Evolutionary conservation across 257 asterid genomes (phyloP), one percentile per base, ranked within the genome.

Genomic region (Asclepias syriaca): DNA sequence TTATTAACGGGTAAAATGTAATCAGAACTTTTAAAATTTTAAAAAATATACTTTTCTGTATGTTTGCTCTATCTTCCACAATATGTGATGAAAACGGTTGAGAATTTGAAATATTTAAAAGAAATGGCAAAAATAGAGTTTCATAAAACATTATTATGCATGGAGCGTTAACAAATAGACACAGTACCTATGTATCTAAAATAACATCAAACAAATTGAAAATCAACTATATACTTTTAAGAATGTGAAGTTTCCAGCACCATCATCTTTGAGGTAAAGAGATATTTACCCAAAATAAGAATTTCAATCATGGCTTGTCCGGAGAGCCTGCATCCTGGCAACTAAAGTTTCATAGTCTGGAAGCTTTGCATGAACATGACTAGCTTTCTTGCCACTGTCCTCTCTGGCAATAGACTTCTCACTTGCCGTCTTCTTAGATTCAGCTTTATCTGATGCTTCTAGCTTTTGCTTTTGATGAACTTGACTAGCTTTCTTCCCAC

Each of bases 321-420:
- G 82, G 61, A 92, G 84, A 24, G 94, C 79, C 68, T 78, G 85
- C 27, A 89, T 11, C 71, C 69, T 57, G 49, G 87, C 82, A 60
- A 78, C 69, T 18, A 90, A 72, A 46, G 84, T 67, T 69, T 93
- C 97, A 77, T 86, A 90, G 66, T 92, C 98, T 37, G 98, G 96
- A 64, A 92, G 96, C 72, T 92, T 92, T 60, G 98, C 96, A 82
- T 93, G 98, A 78, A 90, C 96, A 75, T 93, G 97, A 63, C 95
- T 87, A 58, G 95, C 89, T 76, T 82, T 85, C 82, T 82, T 84
- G 40, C 75, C 37, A 73, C 74, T 66, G 24, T 87, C 89, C 75
- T 69, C 84, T 48, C 87, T 79, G 43, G 55, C 66, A 39, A 81
- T 69, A 21, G 73, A 53, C 69, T 79, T 73, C 71, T 68, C 82